Percentiles rank a stretch among this genome's conserved stretches.
Conservation (phyloP, 2,329 filamentous ascomycete genomes). For the Paraphaeosphaeria sporulosa region DNA sequence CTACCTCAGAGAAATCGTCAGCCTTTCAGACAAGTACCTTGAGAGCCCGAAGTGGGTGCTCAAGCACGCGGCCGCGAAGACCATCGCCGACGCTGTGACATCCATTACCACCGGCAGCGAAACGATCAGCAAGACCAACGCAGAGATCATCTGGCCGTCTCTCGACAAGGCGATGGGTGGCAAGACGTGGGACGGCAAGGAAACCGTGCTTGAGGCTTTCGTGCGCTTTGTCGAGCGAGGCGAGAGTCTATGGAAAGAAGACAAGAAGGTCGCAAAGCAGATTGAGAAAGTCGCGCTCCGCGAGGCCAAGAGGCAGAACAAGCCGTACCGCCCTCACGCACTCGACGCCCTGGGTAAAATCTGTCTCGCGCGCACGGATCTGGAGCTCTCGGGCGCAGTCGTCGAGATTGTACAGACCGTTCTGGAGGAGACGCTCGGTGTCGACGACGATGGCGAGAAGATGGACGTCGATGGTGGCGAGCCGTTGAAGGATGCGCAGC, state of each 20-base stretch:
- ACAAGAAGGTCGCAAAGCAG: slow-evolving; percentile 65
- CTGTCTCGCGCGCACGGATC: slow-evolving; percentile 70
- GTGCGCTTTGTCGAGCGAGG: slow-evolving; percentile 77
- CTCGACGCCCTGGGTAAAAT: slow-evolving; percentile 77
- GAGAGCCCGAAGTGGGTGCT: slow-evolving; percentile 87
- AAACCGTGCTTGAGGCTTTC: slow-evolving; percentile 80
- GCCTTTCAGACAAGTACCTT: slow-evolving; percentile 71
- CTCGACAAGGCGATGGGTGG: slow-evolving; percentile 82
- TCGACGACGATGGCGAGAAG: slow-evolving; percentile 30
- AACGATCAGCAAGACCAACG: slow-evolving; percentile 63
- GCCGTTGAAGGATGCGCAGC: slow-evolving; percentile 28
- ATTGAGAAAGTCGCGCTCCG: slow-evolving; percentile 74
- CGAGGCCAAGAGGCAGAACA: slow-evolving; percentile 92
- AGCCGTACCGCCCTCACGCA: slow-evolving; percentile 79
- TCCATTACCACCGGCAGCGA: slow-evolving; percentile 64
- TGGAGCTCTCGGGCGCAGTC: slow-evolving; percentile 74
- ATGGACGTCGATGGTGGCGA: slow-evolving; percentile 45
- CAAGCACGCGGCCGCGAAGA: slow-evolving; percentile 85
- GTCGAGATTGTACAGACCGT: slow-evolving; percentile 68
- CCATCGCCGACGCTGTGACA: slow-evolving; percentile 75
- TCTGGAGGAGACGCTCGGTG: slow-evolving; percentile 32
- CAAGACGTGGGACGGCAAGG: slow-evolving; percentile 94
- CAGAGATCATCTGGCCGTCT: slow-evolving; percentile 78
- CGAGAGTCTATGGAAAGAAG: slow-evolving; percentile 65
- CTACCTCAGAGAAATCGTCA: slow-evolving; percentile 83